Base-by-base conservation (phyloP, 805 yeast species). In the Myxozyma melibiosi region DNA sequence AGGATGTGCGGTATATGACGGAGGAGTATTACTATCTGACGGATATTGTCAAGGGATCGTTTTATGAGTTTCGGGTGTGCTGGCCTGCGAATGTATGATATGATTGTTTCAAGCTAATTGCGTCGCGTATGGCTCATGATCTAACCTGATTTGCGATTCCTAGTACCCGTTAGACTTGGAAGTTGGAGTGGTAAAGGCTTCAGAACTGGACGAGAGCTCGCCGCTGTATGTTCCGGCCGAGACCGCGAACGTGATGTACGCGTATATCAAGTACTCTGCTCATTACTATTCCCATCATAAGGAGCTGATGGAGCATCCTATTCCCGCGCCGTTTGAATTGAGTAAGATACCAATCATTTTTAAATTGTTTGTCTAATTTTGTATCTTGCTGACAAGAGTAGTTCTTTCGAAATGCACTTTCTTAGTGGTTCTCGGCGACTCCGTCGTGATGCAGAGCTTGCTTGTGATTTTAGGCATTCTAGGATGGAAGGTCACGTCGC, bases 61-160 rank as follows among this genome's bases (percentile, higher is more conserved):
- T 60, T 27, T 60, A 60, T 43, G 64, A 60, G 50, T 60, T 60
- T 41, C 52, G 64, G 9, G 64, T 60, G n/a, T 60, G 64, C 54
- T 60, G 64, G 64, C 63, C 64, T 14, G 64, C 64, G 13, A 53
- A 48, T 20, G 64, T 60, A 34, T 8, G 61, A 22, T 37, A 7
- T n/a, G n/a, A n/a, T n/a, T n/a, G 40, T 37, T 7, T n/a, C 7
- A 8, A 7, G 8, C 6, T 37, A n/a, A n/a, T n/a, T n/a, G n/a
- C n/a, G n/a, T n/a, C n/a, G 16, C 6, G 7, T 18, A 6, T 37
- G 40, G 16, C 22, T 37, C 7, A 14, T 37, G 40, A 6, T 7
- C 22, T n/a, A 37, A 37, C 22, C 40, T 37, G 35, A 31, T 14
- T 9, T 31, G 9, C 14, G 9, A 9, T 31, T 31, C 14, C 14